phyloP scores from a whole-genome alignment of 768 basidiomycete genomes.

The Hydnum rufescens region DNA sequence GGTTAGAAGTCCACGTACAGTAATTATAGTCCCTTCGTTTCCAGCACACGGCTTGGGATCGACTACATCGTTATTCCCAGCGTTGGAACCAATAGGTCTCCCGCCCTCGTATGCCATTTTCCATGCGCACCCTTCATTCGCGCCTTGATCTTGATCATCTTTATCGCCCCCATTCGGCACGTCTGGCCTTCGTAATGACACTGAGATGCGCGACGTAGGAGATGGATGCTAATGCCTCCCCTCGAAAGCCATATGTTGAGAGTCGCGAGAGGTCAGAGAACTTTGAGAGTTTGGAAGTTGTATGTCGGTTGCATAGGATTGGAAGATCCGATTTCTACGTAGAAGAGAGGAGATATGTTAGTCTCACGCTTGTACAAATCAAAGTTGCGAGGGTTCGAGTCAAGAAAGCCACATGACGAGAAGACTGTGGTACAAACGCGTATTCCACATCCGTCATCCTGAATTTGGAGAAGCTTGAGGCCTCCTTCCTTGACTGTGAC shows the following conservation, averaged over 20 bases:
- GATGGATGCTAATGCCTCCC: constrained; percentile 90
- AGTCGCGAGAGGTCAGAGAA: constrained; percentile 76
- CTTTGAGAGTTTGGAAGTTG: constrained; percentile 76
- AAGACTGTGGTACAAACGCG: constrained; percentile 34
- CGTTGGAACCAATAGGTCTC: constrained; percentile 42
- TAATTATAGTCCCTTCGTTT: constrained; percentile 83
- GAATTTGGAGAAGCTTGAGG: constrained; percentile 82
- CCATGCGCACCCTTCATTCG: constrained; percentile 25
- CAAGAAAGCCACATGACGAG: background rate
- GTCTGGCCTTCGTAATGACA: constrained; percentile 82
- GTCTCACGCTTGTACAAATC: no score
- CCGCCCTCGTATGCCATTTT: constrained; percentile 47
- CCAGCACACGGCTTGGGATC: constrained; percentile 85
- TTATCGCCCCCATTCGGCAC: constrained; percentile 90
- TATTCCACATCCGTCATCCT: constrained; percentile 93
- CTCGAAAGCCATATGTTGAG: constrained; percentile 87
- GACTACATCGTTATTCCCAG: constrained; percentile 24
- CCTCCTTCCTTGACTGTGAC: constrained; percentile 90
- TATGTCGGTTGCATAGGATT: constrained; percentile 83
- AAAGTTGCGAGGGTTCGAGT: background rate
- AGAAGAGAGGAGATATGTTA: background rate
- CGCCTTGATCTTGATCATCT: background rate
- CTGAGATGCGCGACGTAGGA: constrained; percentile 82
- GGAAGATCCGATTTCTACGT: constrained; percentile 80
- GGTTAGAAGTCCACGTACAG: constrained; percentile 25